A percentile compares a stretch with the other conserved stretches of the same genome.
These are phyloP conservation scores for Naganishia kalamii DNA, from an alignment of 768 basidiomycete species.

Conservation along the genomic window DNA sequence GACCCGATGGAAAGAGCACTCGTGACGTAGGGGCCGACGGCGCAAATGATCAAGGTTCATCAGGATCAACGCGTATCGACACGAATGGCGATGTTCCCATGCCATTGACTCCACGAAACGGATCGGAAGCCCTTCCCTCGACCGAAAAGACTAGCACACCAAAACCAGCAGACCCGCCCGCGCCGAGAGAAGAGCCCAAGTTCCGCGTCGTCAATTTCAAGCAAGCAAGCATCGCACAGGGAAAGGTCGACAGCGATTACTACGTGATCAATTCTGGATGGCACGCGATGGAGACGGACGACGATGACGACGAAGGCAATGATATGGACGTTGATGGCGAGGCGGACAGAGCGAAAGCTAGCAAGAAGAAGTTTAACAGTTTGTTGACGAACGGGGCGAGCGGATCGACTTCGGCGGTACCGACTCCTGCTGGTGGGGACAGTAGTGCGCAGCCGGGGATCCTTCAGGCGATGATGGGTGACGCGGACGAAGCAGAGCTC, in stretches of 20 bases:
- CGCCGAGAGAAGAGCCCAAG: not conserved
- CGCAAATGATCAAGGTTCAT: too few species aligned
- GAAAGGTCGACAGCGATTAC: slow-evolving; percentile 14
- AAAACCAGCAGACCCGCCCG: not conserved
- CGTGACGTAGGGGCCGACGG: not conserved
- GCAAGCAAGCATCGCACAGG: slow-evolving; percentile 8
- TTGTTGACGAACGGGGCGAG: not conserved
- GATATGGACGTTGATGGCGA: not conserved
- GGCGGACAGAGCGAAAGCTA: not conserved
- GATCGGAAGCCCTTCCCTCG: not conserved
- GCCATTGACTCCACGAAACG: not conserved
- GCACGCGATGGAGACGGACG: not conserved
- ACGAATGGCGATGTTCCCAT: not conserved
- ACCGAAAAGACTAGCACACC: not conserved
- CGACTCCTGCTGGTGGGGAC: not conserved
- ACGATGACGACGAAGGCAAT: not conserved
- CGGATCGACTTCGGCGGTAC: not conserved
- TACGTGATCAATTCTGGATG: not conserved
- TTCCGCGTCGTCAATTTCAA: slow-evolving; percentile 19
- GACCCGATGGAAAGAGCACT: not conserved
- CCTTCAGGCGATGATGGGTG: slow-evolving; percentile 9
- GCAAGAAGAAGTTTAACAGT: slow-evolving; percentile 3
- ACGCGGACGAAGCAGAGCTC: slow-evolving; percentile 9
- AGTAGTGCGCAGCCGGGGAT: not conserved
- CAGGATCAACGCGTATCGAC: not conserved